A percentile compares a stretch with the other conserved stretches of the same genome.
Conservation (phyloP, 1,139 yeast species). For the Pichia sp. region DNA sequence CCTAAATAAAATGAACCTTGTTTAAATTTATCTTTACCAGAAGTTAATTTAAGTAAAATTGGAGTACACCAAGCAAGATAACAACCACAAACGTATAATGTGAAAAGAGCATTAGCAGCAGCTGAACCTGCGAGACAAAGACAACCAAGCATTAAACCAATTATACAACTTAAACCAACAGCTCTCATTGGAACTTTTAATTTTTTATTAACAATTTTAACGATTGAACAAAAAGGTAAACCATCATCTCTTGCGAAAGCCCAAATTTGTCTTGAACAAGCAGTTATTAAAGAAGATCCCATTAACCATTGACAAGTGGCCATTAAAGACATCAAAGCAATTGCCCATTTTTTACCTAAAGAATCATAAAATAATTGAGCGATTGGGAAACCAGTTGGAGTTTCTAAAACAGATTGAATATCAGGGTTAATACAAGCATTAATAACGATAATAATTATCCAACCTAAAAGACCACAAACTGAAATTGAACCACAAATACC, state of each 20-base stretch:
- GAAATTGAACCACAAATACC: constrained; percentile 55
- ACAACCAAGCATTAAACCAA: constrained; percentile 48
- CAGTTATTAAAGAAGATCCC: constrained; percentile 54
- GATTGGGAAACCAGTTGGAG: constrained; percentile 49
- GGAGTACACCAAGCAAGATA: constrained; percentile 58
- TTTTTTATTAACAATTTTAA: constrained; percentile 48
- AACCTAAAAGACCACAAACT: constrained; percentile 58
- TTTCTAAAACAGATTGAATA: constrained; percentile 36
- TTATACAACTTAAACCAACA: constrained; percentile 45
- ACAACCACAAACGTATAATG: constrained; percentile 55
- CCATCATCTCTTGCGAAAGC: constrained; percentile 51
- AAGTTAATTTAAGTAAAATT: constrained; percentile 42
- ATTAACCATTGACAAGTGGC: constrained; percentile 59
- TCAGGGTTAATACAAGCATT: constrained; percentile 54
- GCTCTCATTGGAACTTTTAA: constrained; percentile 57
- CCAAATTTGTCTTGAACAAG: constrained; percentile 48
- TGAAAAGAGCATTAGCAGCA: constrained; percentile 59
- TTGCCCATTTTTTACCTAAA: constrained; percentile 65
- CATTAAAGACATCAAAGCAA: constrained; percentile 55
- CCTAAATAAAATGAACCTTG: constrained; percentile 68
- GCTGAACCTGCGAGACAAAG: constrained; percentile 51
- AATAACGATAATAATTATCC: constrained; percentile 47
- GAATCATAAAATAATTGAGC: constrained; percentile 64
- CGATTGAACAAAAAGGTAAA: constrained; percentile 39
- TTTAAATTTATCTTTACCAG: constrained; percentile 43